These are phyloP conservation scores for Zygosaccharomyces pseudobailii DNA, from an alignment of 1,139 yeast genomes.

Conservation along the genomic window DNA sequence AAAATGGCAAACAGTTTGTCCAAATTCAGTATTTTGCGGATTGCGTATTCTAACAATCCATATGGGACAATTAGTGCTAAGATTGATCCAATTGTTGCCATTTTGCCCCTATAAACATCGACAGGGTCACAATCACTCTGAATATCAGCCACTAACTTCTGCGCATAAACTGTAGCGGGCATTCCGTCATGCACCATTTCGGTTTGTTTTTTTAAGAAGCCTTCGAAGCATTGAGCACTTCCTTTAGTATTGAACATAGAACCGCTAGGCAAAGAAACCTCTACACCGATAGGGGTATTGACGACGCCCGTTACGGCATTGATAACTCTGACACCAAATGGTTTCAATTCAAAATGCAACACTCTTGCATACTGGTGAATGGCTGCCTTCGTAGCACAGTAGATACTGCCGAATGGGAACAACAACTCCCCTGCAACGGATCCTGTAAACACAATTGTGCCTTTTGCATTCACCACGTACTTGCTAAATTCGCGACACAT, in stretches of 20 bases:
- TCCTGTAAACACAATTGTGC: slow-evolving; percentile 70
- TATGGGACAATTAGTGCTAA: slow-evolving; percentile 41
- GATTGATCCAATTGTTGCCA: slow-evolving; percentile 40
- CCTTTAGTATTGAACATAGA: slow-evolving; percentile 52
- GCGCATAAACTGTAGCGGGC: slow-evolving; percentile 52
- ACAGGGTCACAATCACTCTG: slow-evolving; percentile 38
- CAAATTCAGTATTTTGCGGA: slow-evolving; percentile 48
- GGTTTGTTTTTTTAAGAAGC: slow-evolving; percentile 55
- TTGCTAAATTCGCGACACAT: slow-evolving; percentile 54
- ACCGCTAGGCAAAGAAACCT: slow-evolving; percentile 48
- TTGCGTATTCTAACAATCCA: slow-evolving; percentile 41
- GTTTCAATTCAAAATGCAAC: slow-evolving; percentile 61
- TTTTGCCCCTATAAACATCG: slow-evolving; percentile 52
- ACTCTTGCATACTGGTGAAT: slow-evolving; percentile 63
- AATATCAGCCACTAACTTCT: slow-evolving; percentile 47
- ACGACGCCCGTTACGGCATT: slow-evolving; percentile 69
- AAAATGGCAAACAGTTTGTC: slow-evolving; percentile 29
- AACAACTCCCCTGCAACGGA: slow-evolving; percentile 64
- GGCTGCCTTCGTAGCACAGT: slow-evolving; percentile 70
- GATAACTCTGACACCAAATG: slow-evolving; percentile 69
- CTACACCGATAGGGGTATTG: slow-evolving; percentile 53
- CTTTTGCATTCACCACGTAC: slow-evolving; percentile 59
- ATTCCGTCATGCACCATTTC: slow-evolving; percentile 51
- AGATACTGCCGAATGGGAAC: slow-evolving; percentile 68
- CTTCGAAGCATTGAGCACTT: slow-evolving; percentile 44